These are phyloP conservation scores for Clonostachys byssicola DNA, from an alignment of 2,329 filamentous ascomycete species.

Conservation along the genomic window DNA sequence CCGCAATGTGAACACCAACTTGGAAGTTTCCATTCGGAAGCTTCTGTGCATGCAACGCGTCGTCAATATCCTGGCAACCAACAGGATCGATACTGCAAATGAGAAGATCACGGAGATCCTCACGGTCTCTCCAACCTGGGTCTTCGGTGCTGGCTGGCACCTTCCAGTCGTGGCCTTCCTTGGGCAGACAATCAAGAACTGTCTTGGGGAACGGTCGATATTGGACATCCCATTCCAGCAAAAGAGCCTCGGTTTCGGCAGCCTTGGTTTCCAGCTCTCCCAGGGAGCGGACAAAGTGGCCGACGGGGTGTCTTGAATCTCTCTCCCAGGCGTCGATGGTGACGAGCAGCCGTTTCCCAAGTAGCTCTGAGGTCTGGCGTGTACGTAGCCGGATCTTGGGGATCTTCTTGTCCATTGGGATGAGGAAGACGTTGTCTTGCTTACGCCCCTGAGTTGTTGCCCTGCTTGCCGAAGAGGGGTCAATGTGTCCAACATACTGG, in stretches of 20 bases:
- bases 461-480: constrained; percentile 76
- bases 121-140: constrained; percentile 80
- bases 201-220: constrained; percentile 96
- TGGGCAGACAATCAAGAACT: constrained; percentile 87
- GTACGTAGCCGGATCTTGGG: constrained; percentile 94
- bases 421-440: constrained; percentile 89
- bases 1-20: constrained; percentile 96
- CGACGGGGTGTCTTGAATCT: constrained; percentile 86
- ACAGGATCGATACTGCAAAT: constrained; percentile 97
- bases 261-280: constrained; percentile 94
- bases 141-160: constrained; percentile 78
- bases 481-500: constrained; percentile 95
- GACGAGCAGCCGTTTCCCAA: constrained; percentile 88
- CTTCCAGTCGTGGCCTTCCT: constrained; percentile 90
- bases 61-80: constrained; percentile 96
- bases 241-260: constrained; percentile 87
- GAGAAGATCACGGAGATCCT: constrained; percentile 78
- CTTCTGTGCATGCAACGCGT: constrained; percentile 82
- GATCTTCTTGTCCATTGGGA: constrained; percentile 97
- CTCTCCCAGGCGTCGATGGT: constrained; percentile 95
- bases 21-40: constrained; percentile 92
- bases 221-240: constrained; percentile 95
- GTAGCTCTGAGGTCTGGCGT: constrained; percentile 79
- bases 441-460: constrained; percentile 72
- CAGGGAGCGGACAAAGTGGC: constrained; percentile 89